A percentile compares a stretch with the other conserved stretches of the same genome.
Conservation (phyloP, 1,284 basidiomycete species). For the Heterobasidion parviporum region DNA sequence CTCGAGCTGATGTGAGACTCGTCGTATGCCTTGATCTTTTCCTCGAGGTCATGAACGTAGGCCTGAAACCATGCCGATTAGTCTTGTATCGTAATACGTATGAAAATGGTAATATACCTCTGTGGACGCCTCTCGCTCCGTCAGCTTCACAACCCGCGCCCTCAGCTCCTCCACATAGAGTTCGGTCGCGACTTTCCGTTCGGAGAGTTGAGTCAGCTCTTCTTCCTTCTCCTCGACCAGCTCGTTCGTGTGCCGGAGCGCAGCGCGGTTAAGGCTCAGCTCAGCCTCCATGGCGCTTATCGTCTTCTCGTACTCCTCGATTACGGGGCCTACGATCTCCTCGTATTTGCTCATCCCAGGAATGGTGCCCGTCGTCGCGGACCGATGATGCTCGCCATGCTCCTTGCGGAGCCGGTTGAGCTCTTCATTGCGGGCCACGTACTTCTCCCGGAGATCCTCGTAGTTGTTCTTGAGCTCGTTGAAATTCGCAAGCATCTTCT, state of each 20-base stretch:
- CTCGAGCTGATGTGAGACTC: slow-evolving; percentile 71
- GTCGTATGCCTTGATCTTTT: slow-evolving; percentile 78
- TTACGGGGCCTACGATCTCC: slow-evolving; percentile 95
- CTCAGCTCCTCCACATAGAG: slow-evolving; percentile 83
- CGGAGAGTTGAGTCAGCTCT: slow-evolving; percentile 57
- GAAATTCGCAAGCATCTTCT: slow-evolving; percentile 70
- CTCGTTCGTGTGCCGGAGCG: slow-evolving; percentile 84
- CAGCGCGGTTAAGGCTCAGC: slow-evolving; percentile 83
- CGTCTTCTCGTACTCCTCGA: slow-evolving; percentile 98
- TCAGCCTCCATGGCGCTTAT: slow-evolving; percentile 94
- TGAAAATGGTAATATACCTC: slow-evolving; percentile 48
- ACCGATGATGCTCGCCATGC: slow-evolving; percentile 63
- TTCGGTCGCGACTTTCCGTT: slow-evolving; percentile 73
- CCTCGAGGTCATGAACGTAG: slow-evolving; percentile 89
- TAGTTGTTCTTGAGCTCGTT: slow-evolving; percentile 76
- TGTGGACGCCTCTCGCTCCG: slow-evolving; percentile 84
- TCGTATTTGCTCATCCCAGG: slow-evolving; percentile 82
- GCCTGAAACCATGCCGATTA: slow-evolving; percentile 36
- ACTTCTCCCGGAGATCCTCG: slow-evolving; percentile 77
- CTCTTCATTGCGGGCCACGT: slow-evolving; percentile 81
- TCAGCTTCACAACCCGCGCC: slow-evolving; percentile 70
- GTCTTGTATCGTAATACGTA: slow-evolving; percentile 4
- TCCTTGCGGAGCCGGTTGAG: slow-evolving; percentile 71
- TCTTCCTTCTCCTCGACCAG: slow-evolving; percentile 86
- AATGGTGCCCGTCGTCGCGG: slow-evolving; percentile 43